Conservation (phyloP, 371 early-diverging fungal genomes). For the Entomophthora muscae region DNA sequence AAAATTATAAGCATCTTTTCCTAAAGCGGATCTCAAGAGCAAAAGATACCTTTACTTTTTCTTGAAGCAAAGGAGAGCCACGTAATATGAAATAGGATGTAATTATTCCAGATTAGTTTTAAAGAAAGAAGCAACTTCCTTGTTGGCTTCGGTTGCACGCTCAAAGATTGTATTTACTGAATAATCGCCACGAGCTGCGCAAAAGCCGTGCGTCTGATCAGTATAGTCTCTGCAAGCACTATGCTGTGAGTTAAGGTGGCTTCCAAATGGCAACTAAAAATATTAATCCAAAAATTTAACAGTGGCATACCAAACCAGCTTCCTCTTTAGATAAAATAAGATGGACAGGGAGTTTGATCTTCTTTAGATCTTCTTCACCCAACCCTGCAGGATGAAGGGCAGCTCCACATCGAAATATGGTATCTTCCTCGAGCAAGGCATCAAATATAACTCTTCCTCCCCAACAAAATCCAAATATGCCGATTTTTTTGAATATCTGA, state of each 20-base stretch:
- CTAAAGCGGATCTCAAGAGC: too few species aligned
- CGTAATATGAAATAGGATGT: too few species aligned
- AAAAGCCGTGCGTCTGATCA: constrained; percentile 51
- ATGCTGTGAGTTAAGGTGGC: constrained; percentile 15
- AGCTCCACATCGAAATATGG: constrained; percentile 25
- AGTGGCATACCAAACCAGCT: constrained; percentile 25
- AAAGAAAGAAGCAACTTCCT: constrained; percentile 29
- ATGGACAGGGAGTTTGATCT: constrained; percentile 30
- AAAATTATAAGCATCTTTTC: too few species aligned
- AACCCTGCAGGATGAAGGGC: constrained; percentile 42
- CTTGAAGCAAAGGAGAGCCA: too few species aligned
- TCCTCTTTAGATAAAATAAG: constrained; percentile 42
- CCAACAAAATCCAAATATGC: constrained; percentile 9
- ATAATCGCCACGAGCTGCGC: constrained; percentile 46
- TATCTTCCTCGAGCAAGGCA: not conserved
- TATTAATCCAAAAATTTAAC: not conserved
- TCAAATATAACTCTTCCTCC: not conserved
- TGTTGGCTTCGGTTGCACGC: constrained; percentile 29
- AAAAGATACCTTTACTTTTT: too few species aligned
- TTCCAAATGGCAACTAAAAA: not conserved
- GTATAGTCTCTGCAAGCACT: constrained; percentile 23
- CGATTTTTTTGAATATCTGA: not conserved
- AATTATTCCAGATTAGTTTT: not conserved
- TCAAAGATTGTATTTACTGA: constrained; percentile 22
- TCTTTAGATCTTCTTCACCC: constrained; percentile 26